Percentiles rank a stretch among this genome's conserved stretches.
Conservation (phyloP, 352 stramenopile genomes). For the Phytophthora pseudosyringae region DNA sequence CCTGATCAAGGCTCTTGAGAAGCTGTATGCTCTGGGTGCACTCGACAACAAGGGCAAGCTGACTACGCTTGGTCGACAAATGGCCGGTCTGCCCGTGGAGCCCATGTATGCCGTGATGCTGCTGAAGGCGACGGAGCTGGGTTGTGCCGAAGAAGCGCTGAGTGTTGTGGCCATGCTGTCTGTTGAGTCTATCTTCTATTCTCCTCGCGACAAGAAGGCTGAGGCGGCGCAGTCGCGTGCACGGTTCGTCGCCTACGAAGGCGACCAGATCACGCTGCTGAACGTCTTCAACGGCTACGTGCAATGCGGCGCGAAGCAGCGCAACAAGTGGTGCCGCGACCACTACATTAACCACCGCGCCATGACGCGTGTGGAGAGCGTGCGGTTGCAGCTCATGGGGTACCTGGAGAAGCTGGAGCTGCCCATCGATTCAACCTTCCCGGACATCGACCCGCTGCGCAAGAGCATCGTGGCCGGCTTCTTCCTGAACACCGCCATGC, state of each 20-base stretch:
- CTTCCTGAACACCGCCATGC: constrained; percentile 90
- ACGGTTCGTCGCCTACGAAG: constrained; percentile 82
- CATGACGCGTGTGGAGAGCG: constrained; percentile 87
- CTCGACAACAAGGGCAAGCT: constrained; percentile 70
- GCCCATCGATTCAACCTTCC: constrained; percentile 71
- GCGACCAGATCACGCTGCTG: constrained; percentile 85
- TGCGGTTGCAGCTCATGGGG: constrained; percentile 68
- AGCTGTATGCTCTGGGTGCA: constrained; percentile 78
- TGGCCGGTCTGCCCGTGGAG: constrained; percentile 88
- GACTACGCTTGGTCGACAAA: constrained; percentile 77
- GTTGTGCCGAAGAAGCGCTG: constrained; percentile 84
- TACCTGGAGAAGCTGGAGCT: constrained; percentile 81
- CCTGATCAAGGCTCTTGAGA: constrained; percentile 83
- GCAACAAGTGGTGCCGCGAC: constrained; percentile 87
- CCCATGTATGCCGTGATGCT: constrained; percentile 92
- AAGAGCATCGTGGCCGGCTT: constrained; percentile 90
- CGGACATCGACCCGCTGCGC: constrained; percentile 83
- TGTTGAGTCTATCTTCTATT: constrained; percentile 92
- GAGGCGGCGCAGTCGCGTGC: constrained; percentile 81
- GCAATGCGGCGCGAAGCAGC: constrained; percentile 78
- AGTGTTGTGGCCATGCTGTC: constrained; percentile 91
- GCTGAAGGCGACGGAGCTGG: constrained; percentile 76
- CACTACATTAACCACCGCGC: constrained; percentile 88
- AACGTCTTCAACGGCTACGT: constrained; percentile 85
- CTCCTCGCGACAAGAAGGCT: constrained; percentile 83